Evolutionary conservation across 768 basidiomycete genomes (phyloP), one percentile per base, ranked within the genome.

Genomic region (Multifurca ochricompacta): DNA sequence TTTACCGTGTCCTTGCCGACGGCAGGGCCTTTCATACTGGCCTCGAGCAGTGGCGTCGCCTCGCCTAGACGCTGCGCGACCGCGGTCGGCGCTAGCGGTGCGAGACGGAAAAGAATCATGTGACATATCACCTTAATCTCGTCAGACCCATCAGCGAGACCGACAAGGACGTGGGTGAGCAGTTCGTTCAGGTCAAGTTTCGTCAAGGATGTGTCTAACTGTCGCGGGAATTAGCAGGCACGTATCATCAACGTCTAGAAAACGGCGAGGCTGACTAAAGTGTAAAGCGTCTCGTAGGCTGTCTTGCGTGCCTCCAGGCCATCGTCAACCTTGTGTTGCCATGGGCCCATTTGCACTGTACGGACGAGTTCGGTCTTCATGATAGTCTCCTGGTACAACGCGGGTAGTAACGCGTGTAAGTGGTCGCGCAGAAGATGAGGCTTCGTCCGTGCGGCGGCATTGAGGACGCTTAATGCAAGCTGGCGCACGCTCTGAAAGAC

Each of bases 51-150:
- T 5, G 87, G 85, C 25, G 90, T 88, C 21, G 85, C 82, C 56
- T 87, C 88, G 60, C 93, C 91, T 54, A 98, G 75, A 23, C 87
- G 79, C 59, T 87, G 87, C 1, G 86, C 77, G 23, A 97, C 82
- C 30, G 87, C 83, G 0, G 86, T 82, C 13, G 91, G 91, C 2
- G 91, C 87, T 14, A 93, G 79, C 62, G 88, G 85, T 7, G 91
- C 82, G 14, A 98, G 80, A 9, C 93, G 84, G 75, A 91, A 90
- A 35, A 98, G 78, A 74, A 95, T 87, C 81, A 99, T 90, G 69
- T 95, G 91, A 48, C 85, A 92, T 55, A 97, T 81, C 42, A 97
- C 91, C 69, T 97, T 97, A 74, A 99, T 90, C 67, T 98, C 96
- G 67, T 98, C 93, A 4, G 89, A 89, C 51, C 87, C 85, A 67